Conservation (phyloP, 2,329 filamentous ascomycete species). For the Cryphonectria carpinicola region DNA sequence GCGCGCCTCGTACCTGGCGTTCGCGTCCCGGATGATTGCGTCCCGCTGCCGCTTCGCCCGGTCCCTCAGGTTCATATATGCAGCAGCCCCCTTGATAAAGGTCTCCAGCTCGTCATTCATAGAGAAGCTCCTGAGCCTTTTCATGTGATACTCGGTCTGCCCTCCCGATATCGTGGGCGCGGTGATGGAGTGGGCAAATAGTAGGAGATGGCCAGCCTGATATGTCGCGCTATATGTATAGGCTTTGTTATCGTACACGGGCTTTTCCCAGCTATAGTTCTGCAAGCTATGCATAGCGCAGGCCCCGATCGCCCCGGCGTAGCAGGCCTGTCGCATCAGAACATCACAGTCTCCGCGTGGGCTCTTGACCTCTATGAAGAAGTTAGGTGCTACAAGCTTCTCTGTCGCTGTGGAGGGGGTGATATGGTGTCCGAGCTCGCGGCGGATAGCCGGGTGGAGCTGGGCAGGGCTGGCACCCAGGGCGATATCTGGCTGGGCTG, state of each 20-base stretch:
- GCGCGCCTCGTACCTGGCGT: slow-evolving; percentile 29
- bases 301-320: slow-evolving; percentile 24
- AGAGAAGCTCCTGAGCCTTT: slow-evolving; percentile 38
- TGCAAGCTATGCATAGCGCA: slow-evolving; percentile 3
- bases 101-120: slow-evolving; percentile 33
- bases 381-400: slow-evolving; percentile 43
- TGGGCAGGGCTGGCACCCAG: slow-evolving; percentile 35
- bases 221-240: slow-evolving; percentile 2
- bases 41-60: slow-evolving; percentile 43
- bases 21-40: slow-evolving; percentile 39
- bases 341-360: slow-evolving; percentile 38
- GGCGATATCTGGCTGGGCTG: slow-evolving; percentile 40
- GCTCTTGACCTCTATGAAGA: slow-evolving; percentile 47
- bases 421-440: slow-evolving; percentile 35
- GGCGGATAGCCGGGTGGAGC: slow-evolving; percentile 25
- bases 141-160: slow-evolving; percentile 48
- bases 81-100: slow-evolving; percentile 42
- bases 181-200: slow-evolving; percentile 45
- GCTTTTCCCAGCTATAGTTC: slow-evolving; percentile 25
- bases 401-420: slow-evolving; percentile 39
- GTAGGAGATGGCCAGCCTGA: slow-evolving; percentile 37
- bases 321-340: slow-evolving; percentile 39
- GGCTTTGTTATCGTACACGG: not conserved
- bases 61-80: slow-evolving; percentile 46
- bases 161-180: slow-evolving; percentile 36